Base-by-base conservation (phyloP, 2,329 filamentous ascomycete species). In the Monosporascus sp. region DNA sequence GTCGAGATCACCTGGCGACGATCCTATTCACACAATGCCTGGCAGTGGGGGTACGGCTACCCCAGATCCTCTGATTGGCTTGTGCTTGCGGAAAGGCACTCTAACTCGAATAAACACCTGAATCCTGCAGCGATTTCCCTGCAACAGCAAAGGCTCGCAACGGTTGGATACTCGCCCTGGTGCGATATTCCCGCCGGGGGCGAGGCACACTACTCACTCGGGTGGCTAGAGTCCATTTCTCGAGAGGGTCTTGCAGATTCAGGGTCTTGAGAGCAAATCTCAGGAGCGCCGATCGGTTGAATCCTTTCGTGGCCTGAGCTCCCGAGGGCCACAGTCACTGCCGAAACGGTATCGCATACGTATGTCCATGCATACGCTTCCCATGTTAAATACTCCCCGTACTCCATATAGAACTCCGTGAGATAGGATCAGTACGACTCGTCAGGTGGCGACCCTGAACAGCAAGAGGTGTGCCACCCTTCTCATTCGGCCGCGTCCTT, bases 391-490 rank as follows among this genome's bases (percentile, higher is more conserved):
- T 15, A 15, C 9, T 43, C 18, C 28, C 54, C 38, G 43, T 56
- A 47, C 52, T 60, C 49, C 37, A 37, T 50, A 46, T 48, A 48
- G 51, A 49, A 55, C 57, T 51, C 57, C 48, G 51, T 47, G 38
- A 55, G 47, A 52, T 53, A 58, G 50, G 49, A 50, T 45, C 55
- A 53, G 51, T 52, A 60, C 56, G 48, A 52, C 49, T 49, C 53
- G 57, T 58, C 57, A 60, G 51, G 60, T 62, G 59, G 59, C 56
- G 51, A 59, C 52, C 50, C 28, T 38, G 43, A 54, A 44, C 52
- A 53, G 44, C 31, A 45, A 55, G 43, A 47, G 52, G 58, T 59
- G 58, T 62, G 60, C 57, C 53, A 60, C 40, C 46, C 48, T 24
- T 53, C 20, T 22, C 45, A 20, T 18, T 20, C 43, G 41, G 35